A percentile compares a stretch with the other conserved stretches of the same genome.
These are phyloP conservation scores for Trichocladium antarcticum DNA, from an alignment of 495 filamentous ascomycete species.

Conservation along the genomic window DNA sequence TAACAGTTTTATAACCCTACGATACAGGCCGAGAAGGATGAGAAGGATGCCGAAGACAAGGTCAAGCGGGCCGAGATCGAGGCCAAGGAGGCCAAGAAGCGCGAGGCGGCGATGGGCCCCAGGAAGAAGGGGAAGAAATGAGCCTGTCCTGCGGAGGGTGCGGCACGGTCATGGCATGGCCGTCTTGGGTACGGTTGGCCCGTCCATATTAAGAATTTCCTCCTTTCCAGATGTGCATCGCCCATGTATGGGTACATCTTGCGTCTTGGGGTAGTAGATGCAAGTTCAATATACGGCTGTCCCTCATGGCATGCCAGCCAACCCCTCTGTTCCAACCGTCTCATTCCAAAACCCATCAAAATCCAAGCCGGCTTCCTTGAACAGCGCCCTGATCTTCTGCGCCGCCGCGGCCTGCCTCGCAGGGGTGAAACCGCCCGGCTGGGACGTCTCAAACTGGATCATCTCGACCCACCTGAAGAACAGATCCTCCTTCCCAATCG, in stretches of 20 bases:
- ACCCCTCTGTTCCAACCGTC: slow-evolving; percentile 52
- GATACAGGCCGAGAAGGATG: slow-evolving; percentile 56
- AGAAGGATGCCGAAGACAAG: slow-evolving; percentile 51
- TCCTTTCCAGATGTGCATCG: background rate
- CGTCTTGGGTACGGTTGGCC: too few species aligned
- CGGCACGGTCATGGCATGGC: too few species aligned
- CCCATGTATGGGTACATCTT: background rate
- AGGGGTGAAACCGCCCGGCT: slow-evolving; percentile 58
- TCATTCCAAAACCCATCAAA: slow-evolving; percentile 67
- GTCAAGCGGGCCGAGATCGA: slow-evolving; percentile 40
- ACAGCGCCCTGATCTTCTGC: slow-evolving; percentile 51
- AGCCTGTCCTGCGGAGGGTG: background rate
- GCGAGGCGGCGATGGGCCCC: slow-evolving; percentile 40
- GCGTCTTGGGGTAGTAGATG: too few species aligned
- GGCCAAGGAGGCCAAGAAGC: slow-evolving; percentile 54
- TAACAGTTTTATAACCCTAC: background rate
- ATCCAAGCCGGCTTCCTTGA: slow-evolving; percentile 57
- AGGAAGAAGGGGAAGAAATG: slow-evolving; percentile 29
- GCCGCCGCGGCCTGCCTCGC: slow-evolving; percentile 58
- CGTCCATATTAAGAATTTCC: too few species aligned
- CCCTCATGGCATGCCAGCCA: slow-evolving; percentile 15
- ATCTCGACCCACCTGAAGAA: slow-evolving; percentile 83
- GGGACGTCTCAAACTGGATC: slow-evolving; percentile 67
- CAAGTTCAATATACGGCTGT: background rate
- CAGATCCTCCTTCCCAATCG: slow-evolving; percentile 66